Percentiles rank a stretch among this genome's conserved stretches.
phyloP scores from a whole-genome alignment of 75 land plant species.

The Selaginella moellendorffii region DNA sequence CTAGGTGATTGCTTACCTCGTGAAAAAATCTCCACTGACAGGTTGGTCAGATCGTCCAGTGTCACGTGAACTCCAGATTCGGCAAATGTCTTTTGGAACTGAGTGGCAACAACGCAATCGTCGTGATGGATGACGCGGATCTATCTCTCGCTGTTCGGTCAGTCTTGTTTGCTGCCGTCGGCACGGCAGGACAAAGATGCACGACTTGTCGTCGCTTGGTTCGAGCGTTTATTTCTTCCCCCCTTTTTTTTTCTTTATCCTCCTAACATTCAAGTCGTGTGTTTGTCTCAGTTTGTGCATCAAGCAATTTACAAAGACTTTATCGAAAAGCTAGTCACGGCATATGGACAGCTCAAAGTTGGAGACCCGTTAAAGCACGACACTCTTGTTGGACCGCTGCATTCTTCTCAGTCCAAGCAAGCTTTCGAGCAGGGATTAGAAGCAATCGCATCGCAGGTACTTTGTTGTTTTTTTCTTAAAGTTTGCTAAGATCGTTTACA shows the following conservation, averaged over 20 bases:
- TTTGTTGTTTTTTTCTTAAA: not conserved
- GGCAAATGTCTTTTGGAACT: slow-evolving; percentile 87
- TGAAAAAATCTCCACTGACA: slow-evolving; percentile 13
- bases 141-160: slow-evolving; percentile 69
- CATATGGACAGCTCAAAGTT: slow-evolving; percentile 73
- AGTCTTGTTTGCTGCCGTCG: slow-evolving; percentile 88
- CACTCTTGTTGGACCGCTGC: slow-evolving; percentile 79
- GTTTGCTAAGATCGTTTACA: slow-evolving; percentile 12
- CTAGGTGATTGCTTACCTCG: not conserved
- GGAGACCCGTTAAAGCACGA: slow-evolving; percentile 82
- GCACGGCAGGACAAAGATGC: slow-evolving; percentile 96
- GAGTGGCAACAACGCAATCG: slow-evolving; percentile 90
- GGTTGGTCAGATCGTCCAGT: slow-evolving; percentile 86
- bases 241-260: too few species aligned
- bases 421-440: slow-evolving; percentile 59
- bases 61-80: slow-evolving; percentile 57
- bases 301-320: slow-evolving; percentile 57
- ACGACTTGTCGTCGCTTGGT: slow-evolving; percentile 93
- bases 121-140: slow-evolving; percentile 96
- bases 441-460: slow-evolving; percentile 64
- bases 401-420: slow-evolving; percentile 44
- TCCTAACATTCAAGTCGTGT: too few species aligned
- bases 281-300: slow-evolving; percentile 50
- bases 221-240: slow-evolving; percentile 3
- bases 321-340: slow-evolving; percentile 48